A percentile compares a stretch with the other conserved stretches of the same genome.
phyloP scores from a whole-genome alignment of 768 basidiomycete species.

The Termitomyces sp. region DNA sequence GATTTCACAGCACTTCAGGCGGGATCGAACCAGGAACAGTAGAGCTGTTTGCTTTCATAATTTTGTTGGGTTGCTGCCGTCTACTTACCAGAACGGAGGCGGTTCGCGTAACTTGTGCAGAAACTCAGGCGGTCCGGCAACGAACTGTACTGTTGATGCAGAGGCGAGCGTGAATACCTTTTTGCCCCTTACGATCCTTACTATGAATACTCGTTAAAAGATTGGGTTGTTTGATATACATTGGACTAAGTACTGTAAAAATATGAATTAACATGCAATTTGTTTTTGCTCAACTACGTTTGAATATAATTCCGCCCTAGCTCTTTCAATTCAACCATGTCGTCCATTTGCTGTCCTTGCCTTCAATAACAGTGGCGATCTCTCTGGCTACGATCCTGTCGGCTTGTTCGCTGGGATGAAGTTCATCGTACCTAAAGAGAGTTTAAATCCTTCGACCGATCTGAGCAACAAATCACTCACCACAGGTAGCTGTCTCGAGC shows the following conservation, averaged over 20 bases:
- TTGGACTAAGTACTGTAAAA: not conserved
- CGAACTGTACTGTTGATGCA: not conserved
- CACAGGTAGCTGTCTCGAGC: constrained; percentile 48
- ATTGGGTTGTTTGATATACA: not conserved
- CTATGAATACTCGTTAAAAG: not conserved
- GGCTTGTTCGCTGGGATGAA: constrained; percentile 27
- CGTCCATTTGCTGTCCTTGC: constrained; percentile 33
- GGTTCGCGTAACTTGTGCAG: not conserved
- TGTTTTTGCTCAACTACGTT: not conserved
- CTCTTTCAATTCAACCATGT: constrained; percentile 36
- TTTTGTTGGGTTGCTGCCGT: not conserved
- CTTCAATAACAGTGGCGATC: constrained; percentile 34
- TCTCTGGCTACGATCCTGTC: constrained; percentile 43
- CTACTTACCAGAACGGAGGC: not conserved
- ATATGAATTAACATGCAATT: not conserved
- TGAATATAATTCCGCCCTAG: not conserved
- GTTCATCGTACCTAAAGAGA: constrained; percentile 34
- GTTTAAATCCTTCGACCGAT: not conserved
- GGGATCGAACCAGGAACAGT: constrained; percentile 3
- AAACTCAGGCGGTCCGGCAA: not conserved
- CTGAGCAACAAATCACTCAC: constrained; percentile 22
- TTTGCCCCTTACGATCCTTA: not conserved
- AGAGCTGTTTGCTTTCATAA: not conserved
- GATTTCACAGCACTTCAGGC: constrained; percentile 19
- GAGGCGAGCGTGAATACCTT: not conserved